Percentiles rank a stretch among this genome's conserved stretches.
These are phyloP conservation scores for Rickenella mellea DNA, from an alignment of 768 basidiomycete genomes.

Conservation along the genomic window DNA sequence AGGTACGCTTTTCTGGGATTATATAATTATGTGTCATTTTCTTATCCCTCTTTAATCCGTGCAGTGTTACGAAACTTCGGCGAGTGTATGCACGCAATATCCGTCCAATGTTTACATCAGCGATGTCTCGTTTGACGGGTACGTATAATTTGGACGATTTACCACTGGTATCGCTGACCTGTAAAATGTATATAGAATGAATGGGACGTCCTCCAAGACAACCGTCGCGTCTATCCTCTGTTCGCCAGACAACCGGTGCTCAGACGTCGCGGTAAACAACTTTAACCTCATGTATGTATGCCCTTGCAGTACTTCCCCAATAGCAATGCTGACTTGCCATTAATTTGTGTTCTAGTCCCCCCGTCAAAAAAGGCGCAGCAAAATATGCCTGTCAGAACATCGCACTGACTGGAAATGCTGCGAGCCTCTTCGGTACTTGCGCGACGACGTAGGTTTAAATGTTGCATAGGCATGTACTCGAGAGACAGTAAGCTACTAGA, in stretches of 20 bases:
- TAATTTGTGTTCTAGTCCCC: too few relatives aligned
- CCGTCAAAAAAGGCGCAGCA: constrained; percentile 33
- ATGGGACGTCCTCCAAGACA: constrained; percentile 44
- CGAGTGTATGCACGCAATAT: constrained; percentile 39
- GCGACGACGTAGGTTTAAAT: constrained; percentile 12
- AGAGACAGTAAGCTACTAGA: too few relatives aligned
- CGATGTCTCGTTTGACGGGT: constrained; percentile 49
- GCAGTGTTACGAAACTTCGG: constrained; percentile 40
- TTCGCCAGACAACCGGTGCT: constrained; percentile 45
- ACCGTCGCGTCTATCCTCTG: constrained; percentile 47
- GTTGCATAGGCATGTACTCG: too few relatives aligned
- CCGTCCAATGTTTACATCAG: constrained; percentile 47
- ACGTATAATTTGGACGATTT: constrained; percentile 3
- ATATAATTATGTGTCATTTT: background rate
- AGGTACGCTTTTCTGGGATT: constrained; percentile 24
- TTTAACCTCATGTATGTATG: constrained; percentile 37
- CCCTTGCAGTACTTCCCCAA: too few relatives aligned
- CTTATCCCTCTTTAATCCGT: background rate
- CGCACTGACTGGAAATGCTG: constrained; percentile 33
- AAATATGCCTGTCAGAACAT: constrained; percentile 47
- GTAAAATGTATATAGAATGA: constrained; percentile 33
- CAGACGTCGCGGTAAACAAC: constrained; percentile 36
- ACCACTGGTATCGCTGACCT: background rate
- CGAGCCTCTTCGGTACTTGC: constrained; percentile 31
- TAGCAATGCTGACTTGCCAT: too few relatives aligned